phyloP scores from a whole-genome alignment of 108 stramenopile genomes.

The Skeletonema marinoi region DNA sequence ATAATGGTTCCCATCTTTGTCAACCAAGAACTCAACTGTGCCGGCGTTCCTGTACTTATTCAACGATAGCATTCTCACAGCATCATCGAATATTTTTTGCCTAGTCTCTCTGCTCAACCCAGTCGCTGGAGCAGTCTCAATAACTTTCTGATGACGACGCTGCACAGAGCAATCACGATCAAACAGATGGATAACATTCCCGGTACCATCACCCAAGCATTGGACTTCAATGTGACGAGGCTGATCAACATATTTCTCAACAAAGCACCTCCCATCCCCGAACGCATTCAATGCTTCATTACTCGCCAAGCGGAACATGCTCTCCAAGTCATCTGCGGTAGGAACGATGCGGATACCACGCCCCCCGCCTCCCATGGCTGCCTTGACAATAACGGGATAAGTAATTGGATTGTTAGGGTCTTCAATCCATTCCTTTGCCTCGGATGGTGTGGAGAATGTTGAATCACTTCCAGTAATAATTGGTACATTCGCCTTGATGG shows the following conservation, averaged over 20 bases:
- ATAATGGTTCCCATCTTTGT: constrained; percentile 85
- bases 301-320: constrained; percentile 69
- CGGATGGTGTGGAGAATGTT: constrained; percentile 77
- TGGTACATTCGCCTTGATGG: constrained; percentile 83
- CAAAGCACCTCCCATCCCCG: constrained; percentile 93
- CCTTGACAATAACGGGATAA: constrained; percentile 97
- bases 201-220: constrained; percentile 92
- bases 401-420: constrained; percentile 74
- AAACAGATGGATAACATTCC: constrained; percentile 91
- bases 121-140: constrained; percentile 93
- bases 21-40: constrained; percentile 97
- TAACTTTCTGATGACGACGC: constrained; percentile 97
- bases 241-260: constrained; percentile 91
- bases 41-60: constrained; percentile 95
- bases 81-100: constrained; percentile 77
- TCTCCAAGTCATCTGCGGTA: constrained; percentile 66
- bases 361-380: constrained; percentile 95
- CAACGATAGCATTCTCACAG: constrained; percentile 62
- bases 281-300: constrained; percentile 92
- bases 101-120: constrained; percentile 74
- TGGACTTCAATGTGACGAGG: constrained; percentile 98
- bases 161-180: constrained; percentile 98
- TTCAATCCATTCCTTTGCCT: constrained; percentile 81
- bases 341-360: constrained; percentile 94
- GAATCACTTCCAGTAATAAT: constrained; percentile 91